These are phyloP conservation scores for Aspergillus sp. DNA, from an alignment of 2,329 filamentous ascomycete genomes.

Conservation along the genomic window DNA sequence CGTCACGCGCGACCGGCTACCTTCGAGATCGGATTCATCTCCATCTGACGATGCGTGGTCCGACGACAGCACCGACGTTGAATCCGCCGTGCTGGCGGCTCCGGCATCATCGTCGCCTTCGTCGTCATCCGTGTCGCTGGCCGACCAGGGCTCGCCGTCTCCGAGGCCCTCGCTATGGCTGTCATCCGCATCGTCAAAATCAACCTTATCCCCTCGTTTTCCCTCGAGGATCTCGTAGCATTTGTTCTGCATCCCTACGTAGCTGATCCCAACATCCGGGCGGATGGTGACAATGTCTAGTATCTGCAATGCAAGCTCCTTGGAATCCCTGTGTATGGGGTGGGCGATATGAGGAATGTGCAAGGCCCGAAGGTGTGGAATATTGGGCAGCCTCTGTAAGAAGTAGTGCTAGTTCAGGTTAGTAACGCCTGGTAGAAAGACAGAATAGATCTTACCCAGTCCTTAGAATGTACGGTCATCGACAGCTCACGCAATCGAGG, in stretches of 20 bases:
- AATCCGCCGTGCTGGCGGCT: conserved; percentile 25
- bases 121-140: conserved; percentile 46
- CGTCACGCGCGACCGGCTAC: conserved; percentile 38
- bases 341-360: conserved; percentile 69
- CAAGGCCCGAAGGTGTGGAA: conserved; percentile 68
- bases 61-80: conserved; percentile 22
- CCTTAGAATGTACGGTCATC: conserved; percentile 69
- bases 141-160: conserved; percentile 41
- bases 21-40: conserved; percentile 45
- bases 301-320: conserved; percentile 73
- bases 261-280: conserved; percentile 74
- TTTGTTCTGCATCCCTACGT: conserved; percentile 72
- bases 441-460: conserved; percentile 63
- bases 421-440: conserved; percentile 7
- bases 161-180: conserved; percentile 52
- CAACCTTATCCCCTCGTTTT: conserved; percentile 37
- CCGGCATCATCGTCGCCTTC: conserved; percentile 47
- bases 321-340: conserved; percentile 61
- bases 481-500: conserved; percentile 68
- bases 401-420: conserved; percentile 65
- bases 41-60: conserved; percentile 35
- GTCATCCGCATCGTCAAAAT: conserved; percentile 40
- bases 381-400: conserved; percentile 69
- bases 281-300: conserved; percentile 75
- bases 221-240: conserved; percentile 79